A percentile compares a stretch with the other conserved stretches of the same genome.
Evolutionary conservation across 169 alveolate genomes (phyloP).

Genomic region (Cryptosporidium baileyi): DNA sequence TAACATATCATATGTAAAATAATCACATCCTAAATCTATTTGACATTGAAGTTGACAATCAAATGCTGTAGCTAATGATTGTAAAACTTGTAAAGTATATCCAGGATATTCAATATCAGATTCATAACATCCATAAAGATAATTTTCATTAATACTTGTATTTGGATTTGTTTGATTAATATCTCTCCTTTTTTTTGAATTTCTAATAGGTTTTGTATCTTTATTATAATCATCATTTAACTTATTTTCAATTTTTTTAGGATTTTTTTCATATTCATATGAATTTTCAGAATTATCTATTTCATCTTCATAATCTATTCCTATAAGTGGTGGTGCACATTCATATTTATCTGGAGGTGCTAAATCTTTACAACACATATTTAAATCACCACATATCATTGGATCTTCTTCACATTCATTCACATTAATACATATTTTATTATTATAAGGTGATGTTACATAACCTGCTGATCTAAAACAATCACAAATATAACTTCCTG

Average conservation of each 20-base stretch:
- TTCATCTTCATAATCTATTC: not conserved
- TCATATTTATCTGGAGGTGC: slow-evolving; percentile 75
- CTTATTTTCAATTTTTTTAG: not conserved
- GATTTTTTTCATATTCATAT: not conserved
- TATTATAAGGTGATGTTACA: slow-evolving; percentile 55
- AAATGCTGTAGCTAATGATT: slow-evolving; percentile 41
- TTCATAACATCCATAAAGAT: slow-evolving; percentile 24
- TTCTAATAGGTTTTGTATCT: not conserved
- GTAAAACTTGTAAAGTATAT: slow-evolving; percentile 46
- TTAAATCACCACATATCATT: slow-evolving; percentile 75
- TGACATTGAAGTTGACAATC: slow-evolving; percentile 66
- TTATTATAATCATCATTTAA: not conserved
- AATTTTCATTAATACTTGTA: not conserved
- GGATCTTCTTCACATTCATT: slow-evolving; percentile 76
- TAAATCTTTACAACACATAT: slow-evolving; percentile 74
- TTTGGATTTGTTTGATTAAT: not conserved
- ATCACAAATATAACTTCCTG: slow-evolving; percentile 74
- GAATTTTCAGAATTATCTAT: not conserved
- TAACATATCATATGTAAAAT: slow-evolving; percentile 53
- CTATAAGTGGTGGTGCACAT: slow-evolving; percentile 47
- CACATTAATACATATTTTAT: slow-evolving; percentile 69
- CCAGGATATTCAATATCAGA: slow-evolving; percentile 69
- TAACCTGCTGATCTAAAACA: slow-evolving; percentile 72
- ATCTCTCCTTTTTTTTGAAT: not conserved
- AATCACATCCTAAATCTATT: slow-evolving; percentile 63